These are phyloP conservation scores for Aquilaria agallochum DNA, from an alignment of 441 rosid genomes.

Conservation along the genomic window DNA sequence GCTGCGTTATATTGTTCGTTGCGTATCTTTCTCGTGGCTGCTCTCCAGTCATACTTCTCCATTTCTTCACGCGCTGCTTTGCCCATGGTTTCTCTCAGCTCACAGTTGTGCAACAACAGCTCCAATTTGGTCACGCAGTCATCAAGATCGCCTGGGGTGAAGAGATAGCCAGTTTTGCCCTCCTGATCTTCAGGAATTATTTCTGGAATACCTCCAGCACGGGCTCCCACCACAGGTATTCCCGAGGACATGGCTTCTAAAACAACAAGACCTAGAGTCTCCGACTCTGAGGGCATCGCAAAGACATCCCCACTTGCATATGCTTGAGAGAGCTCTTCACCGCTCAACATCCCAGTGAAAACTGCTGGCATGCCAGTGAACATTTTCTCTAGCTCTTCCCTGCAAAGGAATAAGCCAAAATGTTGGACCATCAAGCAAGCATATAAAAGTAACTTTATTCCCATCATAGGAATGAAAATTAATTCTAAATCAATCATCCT, in stretches of 20 bases:
- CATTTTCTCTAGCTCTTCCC: slow-evolving; percentile 84
- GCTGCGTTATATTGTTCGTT: slow-evolving; percentile 94
- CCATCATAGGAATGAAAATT: too few relatives aligned
- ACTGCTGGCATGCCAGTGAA: slow-evolving; percentile 88
- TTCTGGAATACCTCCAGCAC: slow-evolving; percentile 95
- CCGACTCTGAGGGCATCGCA: slow-evolving; percentile 96
- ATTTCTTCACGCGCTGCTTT: slow-evolving; percentile 83
- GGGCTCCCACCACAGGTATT: slow-evolving; percentile 82
- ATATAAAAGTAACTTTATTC: too few relatives aligned
- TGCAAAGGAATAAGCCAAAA: slow-evolving; percentile 17
- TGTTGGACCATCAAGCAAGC: not conserved
- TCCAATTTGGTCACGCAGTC: slow-evolving; percentile 79
- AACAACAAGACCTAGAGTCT: slow-evolving; percentile 93
- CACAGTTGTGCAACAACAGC: slow-evolving; percentile 46
- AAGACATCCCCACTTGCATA: slow-evolving; percentile 97
- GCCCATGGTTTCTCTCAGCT: slow-evolving; percentile 75
- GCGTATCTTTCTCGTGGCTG: slow-evolving; percentile 83
- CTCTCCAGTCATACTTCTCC: slow-evolving; percentile 96
- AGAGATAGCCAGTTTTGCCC: slow-evolving; percentile 78
- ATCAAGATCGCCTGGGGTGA: slow-evolving; percentile 75
- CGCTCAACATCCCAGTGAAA: slow-evolving; percentile 90
- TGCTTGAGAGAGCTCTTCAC: slow-evolving; percentile 93
- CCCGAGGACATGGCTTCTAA: slow-evolving; percentile 98
- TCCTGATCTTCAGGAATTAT: slow-evolving; percentile 90
- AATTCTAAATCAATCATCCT: too few relatives aligned